These are phyloP conservation scores for Fusarium incarnatum DNA, from an alignment of 2,329 filamentous ascomycete genomes.

Conservation along the genomic window DNA sequence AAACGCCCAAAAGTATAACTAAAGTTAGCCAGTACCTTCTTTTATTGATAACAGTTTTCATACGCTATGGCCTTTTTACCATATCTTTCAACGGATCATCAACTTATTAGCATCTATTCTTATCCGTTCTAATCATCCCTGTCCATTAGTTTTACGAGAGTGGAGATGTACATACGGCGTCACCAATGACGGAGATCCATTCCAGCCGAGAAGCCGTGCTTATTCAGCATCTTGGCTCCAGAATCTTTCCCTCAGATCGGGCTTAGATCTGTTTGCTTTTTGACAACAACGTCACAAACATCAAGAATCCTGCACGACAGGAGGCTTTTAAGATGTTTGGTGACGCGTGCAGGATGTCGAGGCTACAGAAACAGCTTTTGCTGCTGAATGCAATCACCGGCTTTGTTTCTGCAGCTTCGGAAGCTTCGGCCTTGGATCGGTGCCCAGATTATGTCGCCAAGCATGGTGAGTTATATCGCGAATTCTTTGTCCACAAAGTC, in stretches of 20 bases:
- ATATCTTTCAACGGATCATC: background rate
- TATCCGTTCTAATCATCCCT: background rate
- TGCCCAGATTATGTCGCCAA: slow-evolving; percentile 48
- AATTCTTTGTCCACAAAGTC: background rate
- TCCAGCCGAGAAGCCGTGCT: slow-evolving; percentile 20
- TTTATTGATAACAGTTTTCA: background rate
- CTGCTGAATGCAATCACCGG: slow-evolving; percentile 7
- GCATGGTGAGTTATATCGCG: slow-evolving; percentile 43
- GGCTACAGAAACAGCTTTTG: slow-evolving; percentile 11
- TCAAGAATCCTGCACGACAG: background rate
- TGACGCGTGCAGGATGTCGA: background rate
- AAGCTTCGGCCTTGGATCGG: slow-evolving; percentile 13
- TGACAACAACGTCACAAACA: background rate
- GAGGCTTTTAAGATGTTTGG: slow-evolving; percentile 19
- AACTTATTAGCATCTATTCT: background rate
- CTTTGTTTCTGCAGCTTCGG: slow-evolving; percentile 18
- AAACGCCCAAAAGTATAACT: background rate
- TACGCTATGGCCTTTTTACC: background rate
- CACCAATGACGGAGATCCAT: slow-evolving; percentile 1
- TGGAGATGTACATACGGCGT: background rate
- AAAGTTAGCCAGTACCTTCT: background rate
- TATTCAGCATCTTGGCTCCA: slow-evolving; percentile 16
- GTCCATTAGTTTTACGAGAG: background rate
- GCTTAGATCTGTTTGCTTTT: slow-evolving; percentile 20
- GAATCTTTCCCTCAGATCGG: slow-evolving; percentile 12